Evolutionary conservation across 2,329 filamentous ascomycete genomes (phyloP).

Genomic region (Aspergillus sojae): DNA sequence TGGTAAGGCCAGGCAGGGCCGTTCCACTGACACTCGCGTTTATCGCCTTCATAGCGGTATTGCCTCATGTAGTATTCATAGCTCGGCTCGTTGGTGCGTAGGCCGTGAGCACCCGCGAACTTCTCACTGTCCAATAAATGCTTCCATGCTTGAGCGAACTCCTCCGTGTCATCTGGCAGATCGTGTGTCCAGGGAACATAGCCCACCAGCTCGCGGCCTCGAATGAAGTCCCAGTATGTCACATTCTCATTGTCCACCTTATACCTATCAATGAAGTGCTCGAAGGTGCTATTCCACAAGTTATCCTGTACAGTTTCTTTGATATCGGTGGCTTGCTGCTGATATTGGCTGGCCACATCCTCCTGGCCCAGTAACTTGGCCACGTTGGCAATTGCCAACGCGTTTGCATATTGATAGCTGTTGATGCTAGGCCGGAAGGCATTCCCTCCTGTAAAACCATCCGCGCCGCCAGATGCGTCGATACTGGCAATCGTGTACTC

Average conservation of each 20-base stretch:
- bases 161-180: slow-evolving; percentile 42
- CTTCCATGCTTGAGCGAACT: slow-evolving; percentile 34
- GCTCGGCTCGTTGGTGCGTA: slow-evolving; percentile 48
- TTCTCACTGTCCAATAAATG: slow-evolving; percentile 36
- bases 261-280: slow-evolving; percentile 50
- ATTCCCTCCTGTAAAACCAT: slow-evolving; percentile 46
- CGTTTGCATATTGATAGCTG: slow-evolving; percentile 49
- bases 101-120: slow-evolving; percentile 38
- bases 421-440: slow-evolving; percentile 50
- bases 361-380: slow-evolving; percentile 34
- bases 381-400: slow-evolving; percentile 44
- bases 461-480: slow-evolving; percentile 38
- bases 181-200: slow-evolving; percentile 49
- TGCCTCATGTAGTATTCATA: slow-evolving; percentile 49
- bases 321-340: slow-evolving; percentile 36
- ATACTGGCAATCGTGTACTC: slow-evolving; percentile 51
- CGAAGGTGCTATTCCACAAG: slow-evolving; percentile 49
- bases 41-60: slow-evolving; percentile 36
- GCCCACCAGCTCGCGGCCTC: slow-evolving; percentile 48
- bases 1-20: slow-evolving; percentile 51
- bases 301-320: slow-evolving; percentile 42
- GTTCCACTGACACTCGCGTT: slow-evolving; percentile 50
- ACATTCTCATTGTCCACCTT: slow-evolving; percentile 44
- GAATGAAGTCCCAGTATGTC: slow-evolving; percentile 37
- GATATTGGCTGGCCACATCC: slow-evolving; percentile 23